Evolutionary conservation across 352 stramenopile genomes (phyloP), one percentile per base, ranked within the genome.

Genomic region (Phytopythium oedochilum): DNA sequence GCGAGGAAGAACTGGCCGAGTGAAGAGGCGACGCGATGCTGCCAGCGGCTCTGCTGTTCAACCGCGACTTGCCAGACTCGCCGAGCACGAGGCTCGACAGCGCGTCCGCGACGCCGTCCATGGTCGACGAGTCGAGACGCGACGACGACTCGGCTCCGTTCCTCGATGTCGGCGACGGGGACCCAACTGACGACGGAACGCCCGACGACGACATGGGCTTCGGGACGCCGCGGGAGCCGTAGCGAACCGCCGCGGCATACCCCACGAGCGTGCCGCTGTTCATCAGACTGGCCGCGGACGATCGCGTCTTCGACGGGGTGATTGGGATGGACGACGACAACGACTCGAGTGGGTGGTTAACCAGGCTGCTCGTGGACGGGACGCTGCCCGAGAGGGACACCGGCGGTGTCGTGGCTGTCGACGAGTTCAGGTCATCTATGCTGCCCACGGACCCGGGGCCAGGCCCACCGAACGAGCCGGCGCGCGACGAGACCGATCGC

Each of bases 211-310:
- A 25, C 45, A 52, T 26, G 17, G 53, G 40, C 45, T 76, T 84
- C 23, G 67, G 58, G 35, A 83, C 57, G 0, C 59, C 60, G 29
- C 82, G 63, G 49, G 64, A 59, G 22, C 84, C 85, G 51, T 75
- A 96, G 1, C 86, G 83, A 43, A 96, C 86, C 22, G 82, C 86
- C 0, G 86, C 86, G 52, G 86, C 86, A 40, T 96, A 96, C 17
- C 86, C 86, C 22, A 73, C 62, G 5, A 95, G 51, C 17, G 78
- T 74, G 0, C 73, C 74, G 60, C 80, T 89, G 1, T 61, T 50
- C 59, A 75, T 75, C 47, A 79, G 61, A 39, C 57, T 78, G 39
- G 58, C 70, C 55, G n/a, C 64, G 31, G 54, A 62, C 50, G 39
- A 67, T 60, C 28, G 61, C 60, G 45, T 64, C 40, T 20, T 66